Evolutionary conservation across 371 early-diverging fungal species (phyloP), one percentile per base, ranked within the genome.

Genomic region (Rhizopus microsporus): DNA sequence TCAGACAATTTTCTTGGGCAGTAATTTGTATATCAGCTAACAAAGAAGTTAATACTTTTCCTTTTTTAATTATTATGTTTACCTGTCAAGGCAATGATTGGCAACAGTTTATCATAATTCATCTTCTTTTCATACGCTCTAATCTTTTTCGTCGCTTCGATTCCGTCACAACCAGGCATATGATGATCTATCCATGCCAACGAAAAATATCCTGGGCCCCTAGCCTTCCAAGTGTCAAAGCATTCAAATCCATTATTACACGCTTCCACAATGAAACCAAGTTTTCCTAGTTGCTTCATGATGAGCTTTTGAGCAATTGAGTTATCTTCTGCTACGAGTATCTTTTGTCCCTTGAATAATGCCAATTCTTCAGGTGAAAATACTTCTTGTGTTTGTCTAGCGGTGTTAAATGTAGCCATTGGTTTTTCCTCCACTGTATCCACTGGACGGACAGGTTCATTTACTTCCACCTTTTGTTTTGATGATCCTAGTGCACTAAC

Each of bases 21-120:
- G 77, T 63, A 6, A 54, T 61, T 55, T 84, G 84, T 16, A 82
- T 75, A 60, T 84, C 84, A 8, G 84, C 84, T 69, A 61, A 7
- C 13, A 3, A 9, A 42, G 47, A 35, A 44, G 17, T 29, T 8
- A 55, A 43, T 5, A 39, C 29, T 12, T 7, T 47, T 12, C 29
- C 7, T 34, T 38, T 46, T 17, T 35, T 15, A 43, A 4, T 12
- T 48, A 35, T 29, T 10, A 40, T 48, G 43, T 40, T 52, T 69
- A 69, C 73, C 69, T 54, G 81, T 77, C 1, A 78, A 54, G 13
- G 75, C 78, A 54, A 78, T 72, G 30, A 78, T 78, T 4, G 78
- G 75, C 17, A 78, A 59, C 6, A 59, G 48, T 5, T 38, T 38
- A 3, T 30, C 35, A 10, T 51, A 61, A 4, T 67, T 37, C 54